Evolutionary conservation across 352 stramenopile species (phyloP).

Genomic region (Phytophthora ramorum): DNA sequence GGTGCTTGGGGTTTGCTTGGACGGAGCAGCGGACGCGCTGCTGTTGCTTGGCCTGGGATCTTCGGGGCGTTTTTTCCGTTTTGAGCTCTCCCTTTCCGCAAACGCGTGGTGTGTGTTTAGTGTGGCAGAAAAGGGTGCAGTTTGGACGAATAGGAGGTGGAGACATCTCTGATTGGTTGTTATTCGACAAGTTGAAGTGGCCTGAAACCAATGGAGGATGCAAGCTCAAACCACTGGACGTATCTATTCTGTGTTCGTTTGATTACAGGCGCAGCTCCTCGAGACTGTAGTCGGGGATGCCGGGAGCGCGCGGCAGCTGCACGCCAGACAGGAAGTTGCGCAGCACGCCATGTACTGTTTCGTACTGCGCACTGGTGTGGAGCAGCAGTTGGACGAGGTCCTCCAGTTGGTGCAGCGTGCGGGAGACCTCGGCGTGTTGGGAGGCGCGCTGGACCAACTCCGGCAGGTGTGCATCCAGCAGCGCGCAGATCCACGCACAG

Average conservation of each 20-base stretch:
- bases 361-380: slow-evolving; percentile 60
- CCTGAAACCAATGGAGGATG: not conserved
- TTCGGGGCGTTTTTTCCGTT: slow-evolving; percentile 33
- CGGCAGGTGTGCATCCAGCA: slow-evolving; percentile 79
- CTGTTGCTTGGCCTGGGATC: slow-evolving; percentile 25
- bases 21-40: not conserved
- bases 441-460: slow-evolving; percentile 68
- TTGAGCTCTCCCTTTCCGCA: slow-evolving; percentile 14
- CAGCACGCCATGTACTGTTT: slow-evolving; percentile 75
- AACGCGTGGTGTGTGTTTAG: not conserved
- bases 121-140: not conserved
- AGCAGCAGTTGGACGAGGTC: slow-evolving; percentile 66
- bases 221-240: slow-evolving; percentile 15
- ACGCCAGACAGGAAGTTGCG: slow-evolving; percentile 83
- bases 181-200: slow-evolving; percentile 12
- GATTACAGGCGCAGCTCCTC: slow-evolving; percentile 74
- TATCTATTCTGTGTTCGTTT: slow-evolving; percentile 33
- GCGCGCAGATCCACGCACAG: slow-evolving; percentile 73
- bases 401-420: slow-evolving; percentile 57
- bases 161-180: not conserved
- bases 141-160: not conserved
- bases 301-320: slow-evolving; percentile 63
- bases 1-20: slow-evolving; percentile 2
- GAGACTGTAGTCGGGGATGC: slow-evolving; percentile 82
- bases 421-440: slow-evolving; percentile 46